Base-by-base conservation (phyloP, 2,329 filamentous ascomycete genomes). In the Trichophyton mentagrophytes region DNA sequence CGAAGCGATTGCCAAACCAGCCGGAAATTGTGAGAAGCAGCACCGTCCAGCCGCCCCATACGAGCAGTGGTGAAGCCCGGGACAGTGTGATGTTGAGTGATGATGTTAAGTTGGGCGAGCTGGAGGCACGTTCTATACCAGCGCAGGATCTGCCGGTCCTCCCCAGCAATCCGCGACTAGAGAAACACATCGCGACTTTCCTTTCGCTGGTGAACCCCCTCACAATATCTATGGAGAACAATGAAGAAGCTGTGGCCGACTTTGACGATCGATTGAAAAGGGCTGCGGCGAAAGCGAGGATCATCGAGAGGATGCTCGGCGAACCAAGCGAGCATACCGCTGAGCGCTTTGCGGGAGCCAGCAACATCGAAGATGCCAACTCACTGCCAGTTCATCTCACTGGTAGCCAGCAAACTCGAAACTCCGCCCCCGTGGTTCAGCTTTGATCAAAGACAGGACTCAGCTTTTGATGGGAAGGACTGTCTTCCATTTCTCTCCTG, bases 191-290 rank as follows among this genome's bases (percentile, higher is more conserved):
- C 61, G 79, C 82, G 36, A 82, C 84, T 6, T 78, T 97, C 8
- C 85, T 90, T 64, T 85, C 87, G 25, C 78, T 96, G 13, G 85
- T 90, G 2, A 90, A 96, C 71, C 85, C 86, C 0, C 84, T 85
- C 3, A 92, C 85, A 0, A 74, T 96, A 49, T 85, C 85, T 15
- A 91, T 85, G 20, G 80, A 86, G 62, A 99, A 99, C 70, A 87
- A 83, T 3, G 92, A 97, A 70, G 89, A 95, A 55, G 86, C 87
- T 0, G 90, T 99, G 22, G 87, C 87, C 58, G 91, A 96, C 68
- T 91, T 95, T 69, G 93, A 99, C 68, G 89, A 96, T 71, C 81
- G 91, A 11, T 70, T 95, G 44, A 93, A 91, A 74, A 83, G 89
- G 65, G 92, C 90, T 3, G 82, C 85, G 66, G 87, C 87, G 2